Evolutionary conservation across 2,329 filamentous ascomycete species (phyloP), one percentile per base, ranked within the genome.

Genomic region (Talaromyces sp.): DNA sequence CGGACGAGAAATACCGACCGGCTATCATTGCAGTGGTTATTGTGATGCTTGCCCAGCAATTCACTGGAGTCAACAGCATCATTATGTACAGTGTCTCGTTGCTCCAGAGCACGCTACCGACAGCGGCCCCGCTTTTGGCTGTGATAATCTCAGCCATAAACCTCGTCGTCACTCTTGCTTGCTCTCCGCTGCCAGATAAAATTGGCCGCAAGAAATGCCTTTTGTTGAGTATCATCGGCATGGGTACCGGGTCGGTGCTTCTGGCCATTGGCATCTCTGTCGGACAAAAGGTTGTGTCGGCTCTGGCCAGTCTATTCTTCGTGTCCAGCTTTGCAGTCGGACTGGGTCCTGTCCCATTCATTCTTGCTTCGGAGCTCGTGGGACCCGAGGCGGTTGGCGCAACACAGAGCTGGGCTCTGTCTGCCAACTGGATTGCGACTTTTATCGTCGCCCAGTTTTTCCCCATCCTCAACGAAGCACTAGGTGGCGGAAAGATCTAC

Each of bases 21-120:
- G 89, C 89, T 57, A 87, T 96, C 58, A 82, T 95, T 62, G 91
- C 93, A 4, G 90, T 96, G 3, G 84, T 96, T 13, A 92, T 91
- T 0, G 88, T 96, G 66, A 97, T 98, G 93, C 82, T 93, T 61
- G 89, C 90, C 0, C 95, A 98, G 73, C 95, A 99, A 73, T 82
- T 97, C 41, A 93, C 90, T 61, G 93, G 91, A 53, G 93, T 98
- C 78, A 98, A 99, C 82, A 93, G 89, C 61, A 93, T 98, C 70
- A 89, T 98, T 76, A 97, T 99, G 93, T 99, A 99, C 76, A 96
- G 93, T 2, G 95, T 98, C 6, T 92, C 90, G 0, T 86, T 99
- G 1, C 84, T 99, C 14, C 86, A 89, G 32, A 86, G 87, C 64
- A 83, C 98, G 1, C 84, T 99, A 0, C 89, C 91, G 3, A 85